These are phyloP conservation scores for Sugiyamaella japonica DNA, from an alignment of 1,139 yeast genomes.

Conservation along the genomic window DNA sequence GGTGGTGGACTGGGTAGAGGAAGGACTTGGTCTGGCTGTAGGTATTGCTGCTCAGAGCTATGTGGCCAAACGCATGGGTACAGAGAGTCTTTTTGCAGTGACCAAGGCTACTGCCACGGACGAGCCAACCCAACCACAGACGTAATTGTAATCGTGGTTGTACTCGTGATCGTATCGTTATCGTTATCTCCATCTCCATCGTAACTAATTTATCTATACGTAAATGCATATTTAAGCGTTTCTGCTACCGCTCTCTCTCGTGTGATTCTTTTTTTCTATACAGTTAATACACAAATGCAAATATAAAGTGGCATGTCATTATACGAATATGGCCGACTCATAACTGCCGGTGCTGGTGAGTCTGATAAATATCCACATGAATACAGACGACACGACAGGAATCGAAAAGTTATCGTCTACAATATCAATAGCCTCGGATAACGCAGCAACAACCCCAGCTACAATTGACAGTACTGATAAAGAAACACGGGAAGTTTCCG, in stretches of 20 bases:
- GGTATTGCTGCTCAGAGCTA: conserved; percentile 90
- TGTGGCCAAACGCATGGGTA: conserved; percentile 89
- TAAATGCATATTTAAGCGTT: conserved; percentile 4
- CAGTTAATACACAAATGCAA: conserved; percentile 13
- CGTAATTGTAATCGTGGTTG: background rate
- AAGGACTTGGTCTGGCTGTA: conserved; percentile 73
- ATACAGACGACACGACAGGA: conserved; percentile 76
- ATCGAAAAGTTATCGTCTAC: conserved; percentile 93
- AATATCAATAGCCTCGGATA: conserved; percentile 79
- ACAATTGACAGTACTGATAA: conserved; percentile 55
- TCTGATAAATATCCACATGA: conserved; percentile 43
- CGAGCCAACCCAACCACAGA: background rate
- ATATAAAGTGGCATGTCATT: background rate
- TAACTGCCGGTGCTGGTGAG: conserved; percentile 23
- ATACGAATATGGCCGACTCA: conserved; percentile 26
- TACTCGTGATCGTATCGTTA: too few relatives aligned
- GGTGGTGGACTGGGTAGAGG: conserved; percentile 92
- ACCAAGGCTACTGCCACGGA: conserved; percentile 9
- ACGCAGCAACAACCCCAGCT: conserved; percentile 78
- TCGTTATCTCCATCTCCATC: background rate
- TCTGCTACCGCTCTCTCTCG: background rate
- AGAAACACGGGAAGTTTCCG: conserved; percentile 57
- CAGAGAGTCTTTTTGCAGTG: conserved; percentile 26
- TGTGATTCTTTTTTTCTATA: background rate
- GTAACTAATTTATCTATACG: background rate